A percentile compares a stretch with the other conserved stretches of the same genome.
Conservation (phyloP, 352 stramenopile species). For the Saprolegnia parasitica region DNA sequence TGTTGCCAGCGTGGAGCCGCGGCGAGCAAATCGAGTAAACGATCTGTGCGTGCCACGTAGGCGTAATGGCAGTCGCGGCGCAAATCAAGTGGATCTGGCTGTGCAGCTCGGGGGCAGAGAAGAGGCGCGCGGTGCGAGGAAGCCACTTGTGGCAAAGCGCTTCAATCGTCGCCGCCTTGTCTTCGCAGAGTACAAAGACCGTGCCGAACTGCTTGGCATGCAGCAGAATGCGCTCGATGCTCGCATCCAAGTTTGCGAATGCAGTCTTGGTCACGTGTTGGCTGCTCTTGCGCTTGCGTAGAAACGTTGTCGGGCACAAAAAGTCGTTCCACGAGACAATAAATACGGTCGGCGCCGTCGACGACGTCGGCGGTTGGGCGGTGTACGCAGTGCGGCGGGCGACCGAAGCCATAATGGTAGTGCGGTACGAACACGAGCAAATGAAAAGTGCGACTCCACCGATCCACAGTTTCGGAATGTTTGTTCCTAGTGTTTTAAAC, state of each 20-base stretch:
- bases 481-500: too few relatives aligned
- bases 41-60: constrained; percentile 5
- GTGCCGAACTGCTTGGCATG: neutral
- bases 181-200: neutral
- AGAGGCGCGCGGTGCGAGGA: neutral
- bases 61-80: constrained; percentile 5
- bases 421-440: too few relatives aligned
- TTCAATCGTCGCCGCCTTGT: neutral
- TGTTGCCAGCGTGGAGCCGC: neutral
- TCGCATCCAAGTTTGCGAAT: neutral
- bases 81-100: constrained; percentile 14
- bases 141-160: constrained; percentile 1
- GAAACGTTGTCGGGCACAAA: constrained; percentile 6
- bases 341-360: neutral
- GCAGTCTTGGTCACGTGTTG: neutral
- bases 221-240: constrained; percentile 2
- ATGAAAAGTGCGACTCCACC: too few relatives aligned
- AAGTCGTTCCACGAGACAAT: constrained; percentile 12
- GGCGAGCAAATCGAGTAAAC: constrained; percentile 6
- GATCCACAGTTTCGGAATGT: too few relatives aligned
- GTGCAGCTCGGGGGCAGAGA: neutral
- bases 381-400: too few relatives aligned
- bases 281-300: neutral
- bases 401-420: too few relatives aligned
- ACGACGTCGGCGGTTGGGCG: neutral